Evolutionary conservation across 2,329 filamentous ascomycete genomes (phyloP).

Genomic region (Dactylellina leptospora): DNA sequence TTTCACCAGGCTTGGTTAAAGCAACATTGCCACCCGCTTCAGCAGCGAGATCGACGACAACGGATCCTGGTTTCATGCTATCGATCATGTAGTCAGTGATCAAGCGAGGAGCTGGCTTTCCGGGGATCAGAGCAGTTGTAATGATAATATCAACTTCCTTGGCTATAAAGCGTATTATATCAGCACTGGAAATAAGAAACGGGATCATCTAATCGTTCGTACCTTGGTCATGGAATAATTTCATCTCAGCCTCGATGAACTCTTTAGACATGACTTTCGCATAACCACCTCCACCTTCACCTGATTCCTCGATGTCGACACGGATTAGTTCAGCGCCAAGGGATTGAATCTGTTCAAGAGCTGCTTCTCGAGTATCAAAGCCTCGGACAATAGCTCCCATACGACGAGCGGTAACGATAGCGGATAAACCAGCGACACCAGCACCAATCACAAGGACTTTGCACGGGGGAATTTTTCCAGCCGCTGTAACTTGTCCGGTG

Average conservation of each 20-base stretch:
- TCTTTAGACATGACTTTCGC: constrained; percentile 95
- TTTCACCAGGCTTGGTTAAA: constrained; percentile 76
- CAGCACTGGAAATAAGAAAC: not conserved
- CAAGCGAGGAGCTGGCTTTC: constrained; percentile 80
- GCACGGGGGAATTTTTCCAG: constrained; percentile 83
- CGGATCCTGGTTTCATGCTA: constrained; percentile 88
- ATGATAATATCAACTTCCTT: constrained; percentile 89
- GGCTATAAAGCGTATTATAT: constrained; percentile 8
- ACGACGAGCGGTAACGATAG: constrained; percentile 82
- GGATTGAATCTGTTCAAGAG: constrained; percentile 87
- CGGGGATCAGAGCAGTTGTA: constrained; percentile 90
- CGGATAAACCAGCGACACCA: constrained; percentile 85
- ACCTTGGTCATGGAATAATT: constrained; percentile 85
- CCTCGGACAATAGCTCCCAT: constrained; percentile 89
- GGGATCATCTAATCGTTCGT: constrained; percentile 55
- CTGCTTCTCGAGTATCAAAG: constrained; percentile 89
- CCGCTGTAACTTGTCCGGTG: constrained; percentile 88
- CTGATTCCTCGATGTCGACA: constrained; percentile 78
- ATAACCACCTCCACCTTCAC: constrained; percentile 83
- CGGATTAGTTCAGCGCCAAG: constrained; percentile 90
- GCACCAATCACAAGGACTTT: constrained; percentile 91
- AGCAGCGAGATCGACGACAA: constrained; percentile 86
- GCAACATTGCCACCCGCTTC: constrained; percentile 90
- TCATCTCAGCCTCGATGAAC: constrained; percentile 93
- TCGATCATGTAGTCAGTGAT: constrained; percentile 82